Conservation (phyloP, 148 eudicot species). For the Dianthus caryophyllus region DNA sequence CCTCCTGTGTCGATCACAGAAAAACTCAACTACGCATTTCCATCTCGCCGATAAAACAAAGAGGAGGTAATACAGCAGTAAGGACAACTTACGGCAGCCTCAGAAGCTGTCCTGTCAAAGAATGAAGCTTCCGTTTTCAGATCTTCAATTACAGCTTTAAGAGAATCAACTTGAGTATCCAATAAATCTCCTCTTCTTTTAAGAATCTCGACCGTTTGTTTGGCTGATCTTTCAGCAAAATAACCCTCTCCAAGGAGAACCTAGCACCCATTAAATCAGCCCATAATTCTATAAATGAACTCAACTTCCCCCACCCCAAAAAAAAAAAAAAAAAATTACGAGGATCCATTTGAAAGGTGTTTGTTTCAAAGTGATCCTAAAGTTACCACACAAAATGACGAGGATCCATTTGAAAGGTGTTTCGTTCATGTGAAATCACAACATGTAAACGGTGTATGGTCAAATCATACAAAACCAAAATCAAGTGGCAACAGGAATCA, state of each 20-base stretch:
- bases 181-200: constrained; percentile 73
- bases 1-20: constrained; percentile 49
- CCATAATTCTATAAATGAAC: background rate
- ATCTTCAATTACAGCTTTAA: constrained; percentile 67
- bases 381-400: background rate
- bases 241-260: constrained; percentile 89
- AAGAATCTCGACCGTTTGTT: constrained; percentile 79
- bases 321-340: background rate
- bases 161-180: constrained; percentile 60
- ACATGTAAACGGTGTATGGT: too few species aligned
- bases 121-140: constrained; percentile 76
- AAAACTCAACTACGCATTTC: constrained; percentile 14
- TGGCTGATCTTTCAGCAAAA: constrained; percentile 81
- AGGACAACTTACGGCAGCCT: constrained; percentile 53
- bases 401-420: background rate
- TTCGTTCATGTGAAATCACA: background rate
- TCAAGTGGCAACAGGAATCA: too few species aligned
- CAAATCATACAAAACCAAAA: too few species aligned
- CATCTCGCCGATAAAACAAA: background rate
- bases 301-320: background rate
- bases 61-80: background rate
- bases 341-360: background rate
- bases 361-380: background rate
- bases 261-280: constrained; percentile 31
- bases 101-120: constrained; percentile 73